Base-by-base conservation (phyloP, 345 rosid species). In the Euphorbia lathyris region DNA sequence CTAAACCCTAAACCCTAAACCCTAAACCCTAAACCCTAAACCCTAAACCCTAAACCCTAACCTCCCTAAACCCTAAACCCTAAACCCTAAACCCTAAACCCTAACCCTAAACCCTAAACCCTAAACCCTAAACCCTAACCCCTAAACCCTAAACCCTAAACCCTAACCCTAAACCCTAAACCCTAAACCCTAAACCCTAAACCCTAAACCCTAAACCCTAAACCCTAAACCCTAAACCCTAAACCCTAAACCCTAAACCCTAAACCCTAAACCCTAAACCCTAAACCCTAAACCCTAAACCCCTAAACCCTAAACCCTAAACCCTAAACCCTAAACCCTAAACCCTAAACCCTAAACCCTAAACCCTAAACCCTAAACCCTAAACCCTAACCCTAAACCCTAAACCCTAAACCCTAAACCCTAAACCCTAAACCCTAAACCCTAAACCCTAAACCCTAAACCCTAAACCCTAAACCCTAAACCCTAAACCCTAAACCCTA, bases 61-160 rank as follows among this genome's bases (percentile, higher is more conserved):
- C n/a, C n/a, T n/a, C 76, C 76, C 76, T 64, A 55, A 64, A 65
- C 53, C 63, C 76, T 43, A 20, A 51, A 72, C 58, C 76, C 76
- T 42, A 32, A 72, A 29, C 38, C 71, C 63, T 27, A 73, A 73
- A 57, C 76, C 76, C 65, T 40, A 73, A 73, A 42, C 76, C 76
- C 65, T 40, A 73, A 73, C 26, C 68, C 70, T n/a, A 66, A 73
- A 29, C 71, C 76, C 66, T 43, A 73, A 66, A 58, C 76, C 76
- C 76, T 22, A 58, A 60, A 73, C 66, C 71, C 76, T 17, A 26
- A 65, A 65, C 38, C 68, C 68, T 27, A 43, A 73, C 55, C 72
- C 76, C 76, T 57, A 58, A 73, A 73, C 72, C 71, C 65, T 36
- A 65, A 73, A 73, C 70, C 70, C 70, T 56, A 73, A 72, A 72